Base-by-base conservation (phyloP, 768 basidiomycete genomes). In the Daedaleopsis sinensis region DNA sequence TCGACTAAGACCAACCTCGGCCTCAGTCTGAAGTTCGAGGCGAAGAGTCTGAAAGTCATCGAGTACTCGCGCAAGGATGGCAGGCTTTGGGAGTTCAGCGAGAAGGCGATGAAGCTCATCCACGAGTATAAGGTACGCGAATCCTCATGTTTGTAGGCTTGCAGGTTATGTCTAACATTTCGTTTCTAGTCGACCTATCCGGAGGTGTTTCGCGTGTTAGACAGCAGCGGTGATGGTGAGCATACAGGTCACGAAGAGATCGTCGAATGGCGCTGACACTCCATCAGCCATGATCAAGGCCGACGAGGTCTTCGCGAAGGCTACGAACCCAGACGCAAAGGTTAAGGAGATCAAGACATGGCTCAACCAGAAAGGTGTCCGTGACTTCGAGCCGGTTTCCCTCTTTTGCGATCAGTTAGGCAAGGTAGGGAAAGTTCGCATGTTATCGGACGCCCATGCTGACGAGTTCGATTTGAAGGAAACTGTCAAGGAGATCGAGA, bases 21-120 rank as follows among this genome's bases (percentile, higher is more conserved):
- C 2, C 82, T 99, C 44, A 93, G 92, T 71, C 83, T 99, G 66
- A 99, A 99, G 73, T 99, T 97, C 64, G 97, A 99, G 70, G 91
- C 86, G 13, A 98, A 97, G 75, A 84, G 87, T 11, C 73, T 94
- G 68, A 99, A 98, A 75, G 97, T 99, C 1, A 81, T 97, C 48
- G 91, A 93, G 63, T 98, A 97, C 74, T 90, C 94, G 8, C 82
- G 86, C 62, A 96, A 96, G 75, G 85, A 89, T 32, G 89, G 88
- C 10, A 78, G 87, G 9, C 81, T 85, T 37, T 99, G 96, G 97
- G 96, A 99, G 70, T 98, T 90, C 70, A 96, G 94, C 67, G 85
- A 94, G 61, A 92, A 88, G 71, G 89, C 96, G 0, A 76, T 96
- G 42, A 80, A 89, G 24, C 82, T 98, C 18, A 84, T 98, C 57